Evolutionary conservation across 2,329 filamentous ascomycete genomes (phyloP).

Genomic region (Fusarium sp.): DNA sequence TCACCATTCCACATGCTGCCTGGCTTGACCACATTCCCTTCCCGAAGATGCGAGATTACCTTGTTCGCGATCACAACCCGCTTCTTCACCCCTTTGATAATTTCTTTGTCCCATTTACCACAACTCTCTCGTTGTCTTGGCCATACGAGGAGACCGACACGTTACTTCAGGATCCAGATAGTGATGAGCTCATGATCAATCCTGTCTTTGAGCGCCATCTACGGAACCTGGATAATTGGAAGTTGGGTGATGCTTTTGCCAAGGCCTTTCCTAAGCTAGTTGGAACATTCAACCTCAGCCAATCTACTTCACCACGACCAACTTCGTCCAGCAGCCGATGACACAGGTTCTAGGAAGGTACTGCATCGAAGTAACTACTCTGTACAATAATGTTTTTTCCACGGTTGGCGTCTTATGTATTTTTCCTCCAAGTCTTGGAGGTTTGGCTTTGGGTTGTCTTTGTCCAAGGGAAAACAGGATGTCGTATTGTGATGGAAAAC

Average conservation of each 20-base stretch:
- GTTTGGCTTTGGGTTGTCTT: neutral
- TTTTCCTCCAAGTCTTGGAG: neutral
- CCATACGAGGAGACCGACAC: constrained; percentile 78
- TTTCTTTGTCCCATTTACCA: constrained; percentile 85
- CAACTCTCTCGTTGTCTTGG: constrained; percentile 82
- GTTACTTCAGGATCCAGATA: constrained; percentile 65
- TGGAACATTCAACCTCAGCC: constrained; percentile 43
- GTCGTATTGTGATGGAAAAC: neutral
- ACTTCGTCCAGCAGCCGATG: constrained; percentile 30
- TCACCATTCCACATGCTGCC: constrained; percentile 73
- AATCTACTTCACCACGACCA: constrained; percentile 22
- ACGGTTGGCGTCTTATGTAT: neutral
- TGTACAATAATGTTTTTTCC: neutral
- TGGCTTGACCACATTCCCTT: constrained; percentile 88
- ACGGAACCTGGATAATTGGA: constrained; percentile 81
- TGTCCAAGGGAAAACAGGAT: neutral
- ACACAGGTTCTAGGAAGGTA: neutral
- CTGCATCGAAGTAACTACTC: neutral
- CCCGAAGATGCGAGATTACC: constrained; percentile 75
- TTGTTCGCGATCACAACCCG: constrained; percentile 60
- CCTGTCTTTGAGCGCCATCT: constrained; percentile 87
- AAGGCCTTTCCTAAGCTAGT: constrained; percentile 64
- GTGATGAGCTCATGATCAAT: constrained; percentile 78
- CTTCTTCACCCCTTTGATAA: constrained; percentile 73
- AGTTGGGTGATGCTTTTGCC: constrained; percentile 73